phyloP scores from a whole-genome alignment of 2,329 filamentous ascomycete species.

The Exophiala oligosperma region DNA sequence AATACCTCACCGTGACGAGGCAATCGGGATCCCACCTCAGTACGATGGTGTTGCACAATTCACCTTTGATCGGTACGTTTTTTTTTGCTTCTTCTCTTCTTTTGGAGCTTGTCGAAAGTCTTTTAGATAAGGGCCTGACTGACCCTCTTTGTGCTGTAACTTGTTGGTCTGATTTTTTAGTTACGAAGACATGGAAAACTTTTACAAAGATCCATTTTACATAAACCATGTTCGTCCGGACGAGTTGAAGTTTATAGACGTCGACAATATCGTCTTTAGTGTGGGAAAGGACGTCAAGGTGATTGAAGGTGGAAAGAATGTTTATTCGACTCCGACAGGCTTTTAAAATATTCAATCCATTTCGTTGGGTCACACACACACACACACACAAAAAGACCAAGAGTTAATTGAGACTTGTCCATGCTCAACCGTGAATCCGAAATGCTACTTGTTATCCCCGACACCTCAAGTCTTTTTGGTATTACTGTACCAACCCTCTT shows the following conservation, averaged over 20 bases:
- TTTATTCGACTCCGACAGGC: conserved; percentile 2
- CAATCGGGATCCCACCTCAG: conserved; percentile 7
- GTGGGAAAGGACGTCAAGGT: conserved; percentile 9
- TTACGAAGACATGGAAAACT: conserved; percentile 12
- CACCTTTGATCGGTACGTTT: conserved; percentile 8
- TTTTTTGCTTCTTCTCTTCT: not conserved
- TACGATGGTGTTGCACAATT: conserved; percentile 15
- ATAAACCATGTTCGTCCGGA: conserved; percentile 13
- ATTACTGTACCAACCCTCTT: no score
- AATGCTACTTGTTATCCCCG: no score
- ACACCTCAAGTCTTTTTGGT: no score
- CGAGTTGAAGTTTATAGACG: conserved; percentile 13
- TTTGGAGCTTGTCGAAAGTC: not conserved
- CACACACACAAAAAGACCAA: no score
- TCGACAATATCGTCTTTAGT: conserved; percentile 15
- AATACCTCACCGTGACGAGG: not conserved
- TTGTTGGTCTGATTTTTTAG: not conserved
- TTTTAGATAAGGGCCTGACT: not conserved
- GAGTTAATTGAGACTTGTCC: no score
- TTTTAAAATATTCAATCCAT: not conserved
- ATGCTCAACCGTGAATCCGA: no score
- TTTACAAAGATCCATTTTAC: conserved; percentile 12
- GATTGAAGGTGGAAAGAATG: conserved; percentile 7
- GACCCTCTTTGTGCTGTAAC: not conserved
- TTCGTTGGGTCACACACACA: no score